Evolutionary conservation across 495 filamentous ascomycete species (phyloP).

Genomic region (Aspergillus saccharolyticus): DNA sequence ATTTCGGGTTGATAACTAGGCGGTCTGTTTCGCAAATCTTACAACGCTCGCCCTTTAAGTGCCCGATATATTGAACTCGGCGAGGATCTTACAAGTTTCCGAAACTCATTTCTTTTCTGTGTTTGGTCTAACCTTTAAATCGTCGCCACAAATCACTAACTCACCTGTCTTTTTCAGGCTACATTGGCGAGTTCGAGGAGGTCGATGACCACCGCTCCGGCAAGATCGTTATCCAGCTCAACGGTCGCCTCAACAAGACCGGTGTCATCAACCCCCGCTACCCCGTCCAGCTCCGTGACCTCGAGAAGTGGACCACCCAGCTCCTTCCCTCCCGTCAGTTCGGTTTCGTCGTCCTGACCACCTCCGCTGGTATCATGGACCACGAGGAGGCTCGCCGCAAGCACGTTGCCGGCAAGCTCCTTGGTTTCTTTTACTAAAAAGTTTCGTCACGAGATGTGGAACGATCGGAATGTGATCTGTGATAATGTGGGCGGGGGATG

Average conservation of each 20-base stretch:
- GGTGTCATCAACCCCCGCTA: slow-evolving; percentile 98
- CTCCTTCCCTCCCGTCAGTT: slow-evolving; percentile 98
- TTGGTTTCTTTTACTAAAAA: slow-evolving; percentile 92
- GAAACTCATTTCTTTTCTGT: slow-evolving; percentile 41
- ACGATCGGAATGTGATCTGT: slow-evolving; percentile 22
- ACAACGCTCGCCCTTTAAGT: slow-evolving; percentile 99
- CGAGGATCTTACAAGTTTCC: slow-evolving; percentile 93
- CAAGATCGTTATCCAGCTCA: slow-evolving; percentile 97
- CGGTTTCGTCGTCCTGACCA: slow-evolving; percentile 97
- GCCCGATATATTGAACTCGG: slow-evolving; percentile 79
- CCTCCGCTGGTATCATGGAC: slow-evolving; percentile 98
- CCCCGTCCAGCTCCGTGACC: slow-evolving; percentile 93
- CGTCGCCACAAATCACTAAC: slow-evolving; percentile 20
- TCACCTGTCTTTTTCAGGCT: slow-evolving; percentile 66
- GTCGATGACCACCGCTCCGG: slow-evolving; percentile 98
- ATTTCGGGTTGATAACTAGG: slow-evolving; percentile 99
- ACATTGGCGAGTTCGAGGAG: slow-evolving; percentile 99
- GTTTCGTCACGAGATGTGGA: slow-evolving; percentile 21
- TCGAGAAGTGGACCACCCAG: slow-evolving; percentile 99
- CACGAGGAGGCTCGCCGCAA: slow-evolving; percentile 98
- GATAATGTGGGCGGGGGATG: slow-evolving; percentile 23
- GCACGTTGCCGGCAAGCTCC: slow-evolving; percentile 94
- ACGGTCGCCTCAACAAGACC: slow-evolving; percentile 94
- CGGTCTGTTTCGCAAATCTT: slow-evolving; percentile 67
- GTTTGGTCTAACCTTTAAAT: slow-evolving; percentile 23